A percentile compares a stretch with the other conserved stretches of the same genome.
Evolutionary conservation across 306 rosid genomes (phyloP).

Genomic region (Trifolium subterraneum): DNA sequence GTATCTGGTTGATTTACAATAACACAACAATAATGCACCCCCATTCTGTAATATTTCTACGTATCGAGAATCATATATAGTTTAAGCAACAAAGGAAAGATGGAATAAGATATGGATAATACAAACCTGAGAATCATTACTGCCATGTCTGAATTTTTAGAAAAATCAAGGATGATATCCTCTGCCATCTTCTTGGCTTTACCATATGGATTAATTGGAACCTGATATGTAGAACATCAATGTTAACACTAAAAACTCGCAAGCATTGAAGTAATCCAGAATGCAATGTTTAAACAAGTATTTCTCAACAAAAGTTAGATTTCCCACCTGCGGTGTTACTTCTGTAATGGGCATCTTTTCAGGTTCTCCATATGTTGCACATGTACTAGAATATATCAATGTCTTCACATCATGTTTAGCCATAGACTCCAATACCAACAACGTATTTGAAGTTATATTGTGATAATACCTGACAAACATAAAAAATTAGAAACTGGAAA

Average conservation of each 20-base stretch:
- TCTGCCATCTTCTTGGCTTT: conserved; percentile 99
- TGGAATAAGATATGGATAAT: conserved; percentile 21
- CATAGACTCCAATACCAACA: conserved; percentile 84
- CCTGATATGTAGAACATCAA: conserved; percentile 51
- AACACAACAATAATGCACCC: background rate
- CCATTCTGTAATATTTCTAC: too few relatives aligned
- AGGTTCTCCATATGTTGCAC: conserved; percentile 98
- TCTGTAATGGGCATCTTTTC: conserved; percentile 96
- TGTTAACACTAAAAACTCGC: conserved; percentile 8
- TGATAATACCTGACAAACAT: conserved; percentile 81
- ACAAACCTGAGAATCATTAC: conserved; percentile 88
- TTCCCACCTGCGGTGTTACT: conserved; percentile 77
- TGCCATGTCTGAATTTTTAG: conserved; percentile 90
- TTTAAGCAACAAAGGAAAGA: conserved; percentile 10
- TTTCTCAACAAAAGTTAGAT: conserved; percentile 24
- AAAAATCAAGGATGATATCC: conserved; percentile 89
- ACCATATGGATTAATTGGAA: conserved; percentile 95
- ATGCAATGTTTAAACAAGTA: conserved; percentile 24
- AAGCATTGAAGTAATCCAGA: conserved; percentile 24
- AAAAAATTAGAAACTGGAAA: conserved; percentile 23
- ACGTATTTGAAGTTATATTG: conserved; percentile 91
- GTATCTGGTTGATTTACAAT: conserved; percentile 56
- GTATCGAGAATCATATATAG: background rate
- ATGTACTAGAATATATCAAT: conserved; percentile 92
- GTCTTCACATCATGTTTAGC: conserved; percentile 83